Evolutionary conservation across 2,329 filamentous ascomycete species (phyloP).

Genomic region (Lasiodiplodia theobromae): DNA sequence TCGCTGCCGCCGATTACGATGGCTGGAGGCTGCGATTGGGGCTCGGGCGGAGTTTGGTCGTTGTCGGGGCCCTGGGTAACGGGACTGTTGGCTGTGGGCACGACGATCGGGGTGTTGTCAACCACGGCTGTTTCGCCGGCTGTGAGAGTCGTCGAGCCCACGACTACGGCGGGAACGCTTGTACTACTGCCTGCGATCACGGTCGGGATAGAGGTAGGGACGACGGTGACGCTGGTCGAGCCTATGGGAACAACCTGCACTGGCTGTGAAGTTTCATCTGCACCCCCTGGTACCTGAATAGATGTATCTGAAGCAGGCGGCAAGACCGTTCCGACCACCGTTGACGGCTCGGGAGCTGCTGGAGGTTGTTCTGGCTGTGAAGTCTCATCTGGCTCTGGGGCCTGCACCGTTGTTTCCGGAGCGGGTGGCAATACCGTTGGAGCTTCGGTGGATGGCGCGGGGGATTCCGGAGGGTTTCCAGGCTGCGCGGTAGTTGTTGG

Average conservation of each 20-base stretch:
- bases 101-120: conserved; percentile 1
- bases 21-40: not conserved
- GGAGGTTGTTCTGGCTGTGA: not conserved
- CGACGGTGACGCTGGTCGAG: not conserved
- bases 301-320: not conserved
- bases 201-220: not conserved
- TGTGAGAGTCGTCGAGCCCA: not conserved
- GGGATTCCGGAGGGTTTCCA: not conserved
- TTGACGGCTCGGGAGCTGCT: not conserved
- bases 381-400: not conserved
- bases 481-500: not conserved
- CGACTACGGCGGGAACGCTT: not conserved
- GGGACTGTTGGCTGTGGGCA: not conserved
- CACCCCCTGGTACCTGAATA: not conserved
- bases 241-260: not conserved
- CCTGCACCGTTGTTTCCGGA: not conserved
- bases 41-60: not conserved
- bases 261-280: not conserved
- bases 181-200: not conserved
- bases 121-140: not conserved
- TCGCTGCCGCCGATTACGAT: not conserved
- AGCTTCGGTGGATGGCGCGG: not conserved
- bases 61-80: not conserved
- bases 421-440: not conserved
- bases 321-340: not conserved